Conservation (phyloP, 2,329 filamentous ascomycete species). For the Arthroderma uncinatum region DNA sequence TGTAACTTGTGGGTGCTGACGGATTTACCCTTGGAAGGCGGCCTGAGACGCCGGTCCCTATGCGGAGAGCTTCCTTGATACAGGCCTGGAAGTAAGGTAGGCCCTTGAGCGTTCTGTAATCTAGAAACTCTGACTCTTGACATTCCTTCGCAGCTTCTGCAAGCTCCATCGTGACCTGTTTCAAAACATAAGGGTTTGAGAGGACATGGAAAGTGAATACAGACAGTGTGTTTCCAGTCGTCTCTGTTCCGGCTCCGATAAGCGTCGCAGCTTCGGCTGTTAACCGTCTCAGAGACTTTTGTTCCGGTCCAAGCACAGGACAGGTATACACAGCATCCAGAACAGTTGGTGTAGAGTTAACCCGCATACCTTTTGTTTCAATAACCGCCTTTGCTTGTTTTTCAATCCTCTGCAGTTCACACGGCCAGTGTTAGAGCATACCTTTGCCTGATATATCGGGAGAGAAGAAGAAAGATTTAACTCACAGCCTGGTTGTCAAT, state of each 20-base stretch:
- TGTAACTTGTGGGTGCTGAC: neutral
- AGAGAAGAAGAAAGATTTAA: neutral
- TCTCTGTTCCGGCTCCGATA: slow-evolving; percentile 25
- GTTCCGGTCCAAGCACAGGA: neutral
- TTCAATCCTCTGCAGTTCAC: neutral
- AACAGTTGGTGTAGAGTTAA: neutral
- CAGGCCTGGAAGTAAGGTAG: slow-evolving; percentile 9
- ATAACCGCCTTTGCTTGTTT: neutral
- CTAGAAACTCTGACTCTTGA: neutral
- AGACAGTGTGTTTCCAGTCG: slow-evolving; percentile 19
- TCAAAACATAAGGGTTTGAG: slow-evolving; percentile 6
- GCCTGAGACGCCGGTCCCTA: slow-evolving; percentile 16
- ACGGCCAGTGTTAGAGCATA: neutral
- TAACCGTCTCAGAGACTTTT: slow-evolving; percentile 21
- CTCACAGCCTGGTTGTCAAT: neutral
- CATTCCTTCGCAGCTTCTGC: neutral
- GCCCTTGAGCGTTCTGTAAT: neutral
- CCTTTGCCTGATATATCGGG: neutral
- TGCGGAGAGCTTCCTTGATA: slow-evolving; percentile 9
- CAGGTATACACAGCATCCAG: neutral
- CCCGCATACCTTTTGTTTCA: neutral
- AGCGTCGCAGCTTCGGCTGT: slow-evolving; percentile 24
- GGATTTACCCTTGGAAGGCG: slow-evolving; percentile 12
- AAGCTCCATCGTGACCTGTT: slow-evolving; percentile 9
- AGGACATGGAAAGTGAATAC: slow-evolving; percentile 16